These are phyloP conservation scores for Nothophytophthora sp. DNA, from an alignment of 352 stramenopile species.

Conservation along the genomic window DNA sequence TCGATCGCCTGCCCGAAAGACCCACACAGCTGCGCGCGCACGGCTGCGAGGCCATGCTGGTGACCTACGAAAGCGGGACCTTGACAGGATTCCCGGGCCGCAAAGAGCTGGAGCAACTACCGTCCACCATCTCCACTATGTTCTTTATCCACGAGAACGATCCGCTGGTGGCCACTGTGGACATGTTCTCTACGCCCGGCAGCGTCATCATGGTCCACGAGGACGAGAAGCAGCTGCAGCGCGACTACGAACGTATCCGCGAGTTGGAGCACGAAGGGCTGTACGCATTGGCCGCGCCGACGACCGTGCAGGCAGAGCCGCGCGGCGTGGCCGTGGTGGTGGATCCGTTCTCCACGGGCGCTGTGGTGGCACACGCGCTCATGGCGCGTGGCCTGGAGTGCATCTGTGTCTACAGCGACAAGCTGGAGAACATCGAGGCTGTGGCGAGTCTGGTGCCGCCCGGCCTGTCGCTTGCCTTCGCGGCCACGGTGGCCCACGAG, in stretches of 20 bases:
- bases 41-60: conserved; percentile 92
- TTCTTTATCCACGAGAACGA: conserved; percentile 74
- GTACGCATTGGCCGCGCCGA: conserved; percentile 56
- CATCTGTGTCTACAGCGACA: conserved; percentile 87
- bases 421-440: conserved; percentile 81
- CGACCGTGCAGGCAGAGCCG: conserved; percentile 2
- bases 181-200: conserved; percentile 92
- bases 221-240: conserved; percentile 67
- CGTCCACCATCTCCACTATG: conserved; percentile 83
- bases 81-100: conserved; percentile 85
- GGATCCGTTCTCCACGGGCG: conserved; percentile 96
- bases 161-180: conserved; percentile 69
- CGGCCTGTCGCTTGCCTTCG: conserved; percentile 75
- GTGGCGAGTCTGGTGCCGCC: conserved; percentile 79
- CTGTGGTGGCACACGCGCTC: conserved; percentile 92
- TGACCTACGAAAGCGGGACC: conserved; percentile 87
- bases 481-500: conserved; percentile 73
- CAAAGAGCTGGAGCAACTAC: conserved; percentile 82
- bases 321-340: conserved; percentile 92
- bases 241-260: conserved; percentile 86
- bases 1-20: conserved; percentile 42
- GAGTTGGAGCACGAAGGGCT: conserved; percentile 77
- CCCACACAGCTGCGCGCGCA: conserved; percentile 75
- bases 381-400: conserved; percentile 89
- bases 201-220: conserved; percentile 85